phyloP scores from a whole-genome alignment of 768 basidiomycete species.

The Amanita exitialis region DNA sequence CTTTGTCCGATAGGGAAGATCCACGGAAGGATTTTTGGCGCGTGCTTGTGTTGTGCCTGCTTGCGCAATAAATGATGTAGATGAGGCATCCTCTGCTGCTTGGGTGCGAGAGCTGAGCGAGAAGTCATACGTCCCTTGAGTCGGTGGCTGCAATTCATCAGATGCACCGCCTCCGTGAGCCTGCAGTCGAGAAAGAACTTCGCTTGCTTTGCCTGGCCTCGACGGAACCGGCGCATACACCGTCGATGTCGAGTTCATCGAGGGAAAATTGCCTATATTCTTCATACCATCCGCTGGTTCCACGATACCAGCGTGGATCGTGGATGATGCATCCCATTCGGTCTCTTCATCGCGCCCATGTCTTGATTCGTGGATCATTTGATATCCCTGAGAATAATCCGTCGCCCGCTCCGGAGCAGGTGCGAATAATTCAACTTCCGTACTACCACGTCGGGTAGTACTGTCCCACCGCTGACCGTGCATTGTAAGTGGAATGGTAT shows the following conservation, averaged over 20 bases:
- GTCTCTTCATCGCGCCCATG: conserved; percentile 1
- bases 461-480: conserved; percentile 1
- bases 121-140: neutral
- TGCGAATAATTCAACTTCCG: conserved; percentile 3
- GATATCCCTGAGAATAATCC: conserved; percentile 1
- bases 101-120: neutral
- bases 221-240: neutral
- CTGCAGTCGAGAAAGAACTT: neutral
- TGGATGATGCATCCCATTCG: conserved; percentile 4
- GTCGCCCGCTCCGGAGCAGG: conserved; percentile 2
- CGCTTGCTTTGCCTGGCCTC: neutral
- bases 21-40: neutral
- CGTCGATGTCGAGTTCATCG: conserved; percentile 1
- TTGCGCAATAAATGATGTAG: neutral
- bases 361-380: neutral
- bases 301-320: neutral
- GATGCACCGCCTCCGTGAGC: neutral
- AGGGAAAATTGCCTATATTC: neutral
- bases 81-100: neutral
- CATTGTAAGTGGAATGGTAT: neutral
- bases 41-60: neutral
- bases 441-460: neutral
- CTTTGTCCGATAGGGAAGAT: neutral
- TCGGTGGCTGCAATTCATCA: neutral
- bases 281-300: neutral